phyloP scores from a whole-genome alignment of 2,329 filamentous ascomycete genomes.

The Talaromyces sp. region DNA sequence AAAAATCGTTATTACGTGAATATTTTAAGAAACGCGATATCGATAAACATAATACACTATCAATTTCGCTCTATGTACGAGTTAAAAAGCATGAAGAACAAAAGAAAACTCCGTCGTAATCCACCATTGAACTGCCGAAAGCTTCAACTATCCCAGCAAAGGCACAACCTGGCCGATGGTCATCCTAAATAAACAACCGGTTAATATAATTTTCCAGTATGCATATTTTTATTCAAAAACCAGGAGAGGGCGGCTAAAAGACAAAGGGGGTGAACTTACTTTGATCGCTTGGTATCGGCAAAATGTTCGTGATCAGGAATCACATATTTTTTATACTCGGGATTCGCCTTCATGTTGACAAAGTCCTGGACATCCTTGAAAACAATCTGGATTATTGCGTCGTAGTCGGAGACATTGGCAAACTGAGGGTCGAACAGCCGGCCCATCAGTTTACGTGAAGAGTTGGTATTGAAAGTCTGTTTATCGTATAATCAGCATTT shows the following conservation, averaged over 20 bases:
- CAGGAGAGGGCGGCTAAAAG: neutral
- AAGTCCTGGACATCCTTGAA: constrained; percentile 27
- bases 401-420: constrained; percentile 24
- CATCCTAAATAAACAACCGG: neutral
- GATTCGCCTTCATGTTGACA: constrained; percentile 26
- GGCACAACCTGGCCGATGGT: neutral
- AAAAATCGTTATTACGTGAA: neutral
- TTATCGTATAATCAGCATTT: neutral
- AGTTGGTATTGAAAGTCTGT: constrained; percentile 21
- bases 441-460: constrained; percentile 20
- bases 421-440: constrained; percentile 20
- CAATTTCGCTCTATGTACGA: too few relatives aligned
- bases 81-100: too few relatives aligned
- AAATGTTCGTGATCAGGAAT: constrained; percentile 30
- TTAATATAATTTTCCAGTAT: neutral
- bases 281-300: constrained; percentile 17
- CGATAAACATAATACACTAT: too few relatives aligned
- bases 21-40: neutral
- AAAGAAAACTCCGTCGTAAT: too few relatives aligned
- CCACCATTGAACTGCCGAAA: neutral
- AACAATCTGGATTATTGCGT: constrained; percentile 28
- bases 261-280: neutral
- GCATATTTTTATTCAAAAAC: neutral
- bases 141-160: neutral
- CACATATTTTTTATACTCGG: constrained; percentile 22